Evolutionary conservation across 2,329 filamentous ascomycete genomes (phyloP).

Genomic region (Venturia asperata): DNA sequence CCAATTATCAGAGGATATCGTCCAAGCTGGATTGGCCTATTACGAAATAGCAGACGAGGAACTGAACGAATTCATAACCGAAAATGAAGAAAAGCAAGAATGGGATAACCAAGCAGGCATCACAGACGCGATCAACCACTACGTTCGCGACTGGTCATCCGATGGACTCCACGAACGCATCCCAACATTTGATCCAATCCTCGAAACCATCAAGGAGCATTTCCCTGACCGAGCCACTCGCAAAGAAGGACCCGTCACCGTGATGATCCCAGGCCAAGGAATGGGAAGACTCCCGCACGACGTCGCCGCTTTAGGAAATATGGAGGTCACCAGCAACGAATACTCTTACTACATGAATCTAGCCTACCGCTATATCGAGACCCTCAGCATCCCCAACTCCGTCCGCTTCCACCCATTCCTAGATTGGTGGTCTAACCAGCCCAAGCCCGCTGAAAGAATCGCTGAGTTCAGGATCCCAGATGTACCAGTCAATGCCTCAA

Average conservation of each 20-base stretch:
- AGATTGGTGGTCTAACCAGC: conserved; percentile 19
- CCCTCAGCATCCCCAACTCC: neutral
- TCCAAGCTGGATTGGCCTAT: conserved; percentile 10
- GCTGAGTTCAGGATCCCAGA: conserved; percentile 14
- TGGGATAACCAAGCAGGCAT: conserved; percentile 16
- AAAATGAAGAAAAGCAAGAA: conserved; percentile 2
- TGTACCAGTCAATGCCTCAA: neutral
- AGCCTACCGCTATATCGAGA: conserved; percentile 18
- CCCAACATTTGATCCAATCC: conserved; percentile 13
- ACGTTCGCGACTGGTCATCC: conserved; percentile 18
- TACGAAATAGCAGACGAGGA: conserved; percentile 12
- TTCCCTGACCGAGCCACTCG: conserved; percentile 14
- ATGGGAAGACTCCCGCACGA: conserved; percentile 18
- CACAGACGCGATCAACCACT: conserved; percentile 18
- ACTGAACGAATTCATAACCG: conserved; percentile 1
- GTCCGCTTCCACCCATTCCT: conserved; percentile 8
- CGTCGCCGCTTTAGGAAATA: conserved; percentile 9
- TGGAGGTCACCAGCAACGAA: conserved; percentile 19
- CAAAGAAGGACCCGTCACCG: conserved; percentile 13
- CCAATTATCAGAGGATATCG: neutral
- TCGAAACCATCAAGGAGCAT: conserved; percentile 15
- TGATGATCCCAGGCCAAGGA: conserved; percentile 17
- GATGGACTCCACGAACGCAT: conserved; percentile 19
- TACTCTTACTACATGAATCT: conserved; percentile 18
- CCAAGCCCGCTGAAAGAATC: neutral